phyloP scores from a whole-genome alignment of 352 stramenopile genomes.

The Pythium rhizo-oryzae region DNA sequence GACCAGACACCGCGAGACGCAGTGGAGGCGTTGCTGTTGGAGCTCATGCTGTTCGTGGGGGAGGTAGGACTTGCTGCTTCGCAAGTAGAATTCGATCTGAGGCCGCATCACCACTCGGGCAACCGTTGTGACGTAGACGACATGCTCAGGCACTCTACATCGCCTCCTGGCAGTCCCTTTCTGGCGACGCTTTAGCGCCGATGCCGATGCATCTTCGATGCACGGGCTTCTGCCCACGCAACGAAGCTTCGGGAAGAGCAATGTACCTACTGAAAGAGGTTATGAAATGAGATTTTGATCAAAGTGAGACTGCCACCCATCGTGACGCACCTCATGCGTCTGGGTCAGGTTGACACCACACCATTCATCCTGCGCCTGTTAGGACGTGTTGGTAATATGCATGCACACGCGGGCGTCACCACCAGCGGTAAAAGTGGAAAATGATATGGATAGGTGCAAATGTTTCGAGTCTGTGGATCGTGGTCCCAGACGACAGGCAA shows the following conservation, averaged over 20 bases:
- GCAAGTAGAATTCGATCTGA: not conserved
- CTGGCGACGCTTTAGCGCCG: too few species aligned
- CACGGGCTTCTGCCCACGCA: too few species aligned
- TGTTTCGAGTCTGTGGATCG: not conserved
- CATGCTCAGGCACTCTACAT: too few species aligned
- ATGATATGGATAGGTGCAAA: not conserved
- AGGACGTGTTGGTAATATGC: not conserved
- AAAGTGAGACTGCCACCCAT: too few species aligned
- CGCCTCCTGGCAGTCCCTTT: too few species aligned
- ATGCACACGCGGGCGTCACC: too few species aligned
- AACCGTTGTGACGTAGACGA: too few species aligned
- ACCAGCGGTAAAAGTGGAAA: not conserved
- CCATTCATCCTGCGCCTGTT: not conserved
- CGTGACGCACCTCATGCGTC: not conserved
- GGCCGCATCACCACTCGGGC: not conserved
- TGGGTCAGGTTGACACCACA: not conserved
- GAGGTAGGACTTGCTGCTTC: not conserved
- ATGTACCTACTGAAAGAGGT: too few species aligned
- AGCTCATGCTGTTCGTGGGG: not conserved
- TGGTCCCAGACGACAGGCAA: too few species aligned
- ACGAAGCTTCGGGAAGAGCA: too few species aligned
- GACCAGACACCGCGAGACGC: constrained; percentile 12
- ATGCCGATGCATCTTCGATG: too few species aligned
- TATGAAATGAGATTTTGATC: too few species aligned
- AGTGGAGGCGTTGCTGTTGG: not conserved